phyloP scores from a whole-genome alignment of 108 stramenopile species.

The Conticribra weissflogii region DNA sequence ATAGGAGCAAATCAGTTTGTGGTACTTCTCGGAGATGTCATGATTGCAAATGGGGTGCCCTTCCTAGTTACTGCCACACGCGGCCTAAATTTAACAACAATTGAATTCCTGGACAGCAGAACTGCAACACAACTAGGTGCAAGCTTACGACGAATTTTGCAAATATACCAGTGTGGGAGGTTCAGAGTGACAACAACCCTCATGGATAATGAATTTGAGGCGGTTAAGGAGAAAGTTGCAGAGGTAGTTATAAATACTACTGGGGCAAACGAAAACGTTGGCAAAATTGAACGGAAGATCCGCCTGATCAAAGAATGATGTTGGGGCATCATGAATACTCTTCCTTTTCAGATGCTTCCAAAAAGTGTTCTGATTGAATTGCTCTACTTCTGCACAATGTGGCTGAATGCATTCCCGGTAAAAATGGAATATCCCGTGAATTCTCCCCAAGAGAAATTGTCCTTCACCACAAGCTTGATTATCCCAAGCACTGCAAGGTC shows the following conservation, averaged over 20 bases:
- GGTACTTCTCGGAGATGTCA: constrained; percentile 4
- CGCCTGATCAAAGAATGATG: constrained; percentile 14
- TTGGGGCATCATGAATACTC: constrained; percentile 4
- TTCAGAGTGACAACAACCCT: constrained; percentile 7
- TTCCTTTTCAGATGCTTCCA: constrained; percentile 8
- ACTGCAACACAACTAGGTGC: not conserved
- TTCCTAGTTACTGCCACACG: constrained; percentile 1
- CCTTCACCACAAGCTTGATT: not conserved
- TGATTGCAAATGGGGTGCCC: constrained; percentile 8
- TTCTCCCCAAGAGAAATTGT: constrained; percentile 1
- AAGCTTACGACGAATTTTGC: not conserved
- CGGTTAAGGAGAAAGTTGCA: not conserved
- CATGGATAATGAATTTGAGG: constrained; percentile 23
- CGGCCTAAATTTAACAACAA: not conserved
- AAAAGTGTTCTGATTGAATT: constrained; percentile 16
- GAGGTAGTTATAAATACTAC: constrained; percentile 25
- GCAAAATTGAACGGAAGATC: constrained; percentile 14
- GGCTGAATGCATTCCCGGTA: constrained; percentile 29
- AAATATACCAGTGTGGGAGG: constrained; percentile 11
- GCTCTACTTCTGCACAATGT: constrained; percentile 11
- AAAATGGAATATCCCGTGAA: constrained; percentile 12
- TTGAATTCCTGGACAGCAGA: constrained; percentile 3
- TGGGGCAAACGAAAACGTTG: constrained; percentile 23
- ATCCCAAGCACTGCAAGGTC: constrained; percentile 3
- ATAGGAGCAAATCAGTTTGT: not conserved